A percentile compares a stretch with the other conserved stretches of the same genome.
phyloP scores from a whole-genome alignment of 2,329 filamentous ascomycete species.

The Ophiostoma himal-ulmi region DNA sequence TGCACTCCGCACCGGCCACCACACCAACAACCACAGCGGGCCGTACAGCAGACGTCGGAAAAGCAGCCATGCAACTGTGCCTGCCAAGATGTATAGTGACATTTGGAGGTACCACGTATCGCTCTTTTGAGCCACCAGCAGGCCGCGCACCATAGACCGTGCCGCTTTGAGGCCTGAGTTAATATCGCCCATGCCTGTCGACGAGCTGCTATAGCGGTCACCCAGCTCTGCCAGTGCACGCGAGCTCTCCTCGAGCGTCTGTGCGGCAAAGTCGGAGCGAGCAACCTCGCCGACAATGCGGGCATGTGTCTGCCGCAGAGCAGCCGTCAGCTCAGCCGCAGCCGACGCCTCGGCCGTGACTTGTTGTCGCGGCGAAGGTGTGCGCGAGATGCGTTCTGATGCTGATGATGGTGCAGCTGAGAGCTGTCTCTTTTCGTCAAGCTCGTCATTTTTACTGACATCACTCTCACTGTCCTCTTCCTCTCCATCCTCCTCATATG shows the following conservation, averaged over 20 bases:
- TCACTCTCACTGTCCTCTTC: slow-evolving; percentile 30
- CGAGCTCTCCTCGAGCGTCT: slow-evolving; percentile 79
- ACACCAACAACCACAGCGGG: slow-evolving; percentile 82
- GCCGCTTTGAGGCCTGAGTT: slow-evolving; percentile 71
- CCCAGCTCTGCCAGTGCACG: slow-evolving; percentile 73
- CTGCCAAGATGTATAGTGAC: slow-evolving; percentile 72
- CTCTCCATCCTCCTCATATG: slow-evolving; percentile 39
- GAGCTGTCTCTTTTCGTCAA: slow-evolving; percentile 29
- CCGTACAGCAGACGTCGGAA: slow-evolving; percentile 83
- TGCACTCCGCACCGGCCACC: slow-evolving; percentile 56
- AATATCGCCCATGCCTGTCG: slow-evolving; percentile 62
- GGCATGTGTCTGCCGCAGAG: slow-evolving; percentile 77
- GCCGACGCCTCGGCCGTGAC: slow-evolving; percentile 58
- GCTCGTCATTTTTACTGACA: slow-evolving; percentile 11
- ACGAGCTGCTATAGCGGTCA: slow-evolving; percentile 72
- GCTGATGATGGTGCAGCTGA: slow-evolving; percentile 31
- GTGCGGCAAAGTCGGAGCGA: slow-evolving; percentile 81
- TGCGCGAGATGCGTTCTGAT: slow-evolving; percentile 40
- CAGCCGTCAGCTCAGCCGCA: slow-evolving; percentile 75
- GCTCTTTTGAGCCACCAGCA: slow-evolving; percentile 84
- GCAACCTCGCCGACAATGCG: slow-evolving; percentile 80
- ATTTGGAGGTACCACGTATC: slow-evolving; percentile 98
- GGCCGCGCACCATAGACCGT: slow-evolving; percentile 66
- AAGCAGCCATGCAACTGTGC: slow-evolving; percentile 76
- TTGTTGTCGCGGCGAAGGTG: slow-evolving; percentile 39